Evolutionary conservation across 305 asterid species (phyloP).

Genomic region (Fraxinus paxiana): DNA sequence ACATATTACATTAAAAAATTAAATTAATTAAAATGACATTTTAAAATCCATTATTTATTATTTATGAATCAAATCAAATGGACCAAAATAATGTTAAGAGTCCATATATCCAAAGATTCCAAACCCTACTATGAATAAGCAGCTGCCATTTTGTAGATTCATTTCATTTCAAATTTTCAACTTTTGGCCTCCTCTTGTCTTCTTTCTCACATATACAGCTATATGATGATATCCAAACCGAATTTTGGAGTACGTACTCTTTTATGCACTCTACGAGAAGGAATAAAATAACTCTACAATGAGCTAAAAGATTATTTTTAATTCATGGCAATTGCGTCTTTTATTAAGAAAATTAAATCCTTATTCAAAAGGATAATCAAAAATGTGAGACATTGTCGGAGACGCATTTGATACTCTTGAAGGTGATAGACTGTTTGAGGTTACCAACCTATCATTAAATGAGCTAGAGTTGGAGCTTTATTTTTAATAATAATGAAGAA

Average conservation of each 20-base stretch:
- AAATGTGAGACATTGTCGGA: background rate
- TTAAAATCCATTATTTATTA: background rate
- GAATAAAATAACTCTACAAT: background rate
- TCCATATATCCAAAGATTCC: background rate
- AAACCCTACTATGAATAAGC: background rate
- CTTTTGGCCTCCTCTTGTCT: background rate
- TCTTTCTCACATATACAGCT: background rate
- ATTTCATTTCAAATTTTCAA: background rate
- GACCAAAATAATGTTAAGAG: background rate
- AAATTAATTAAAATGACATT: background rate
- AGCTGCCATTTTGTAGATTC: background rate
- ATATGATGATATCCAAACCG: background rate
- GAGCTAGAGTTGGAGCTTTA: background rate
- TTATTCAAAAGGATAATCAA: background rate
- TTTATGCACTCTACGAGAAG: background rate
- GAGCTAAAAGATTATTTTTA: no score
- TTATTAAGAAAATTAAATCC: background rate
- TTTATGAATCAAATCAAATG: background rate
- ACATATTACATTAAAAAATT: background rate
- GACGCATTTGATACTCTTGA: background rate
- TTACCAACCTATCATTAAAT: background rate
- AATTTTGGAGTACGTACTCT: background rate
- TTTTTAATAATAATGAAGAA: no score
- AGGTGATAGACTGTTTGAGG: background rate
- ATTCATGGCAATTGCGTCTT: background rate